Evolutionary conservation across 2,329 filamentous ascomycete species (phyloP).

Genomic region (Epichloe sp.): DNA sequence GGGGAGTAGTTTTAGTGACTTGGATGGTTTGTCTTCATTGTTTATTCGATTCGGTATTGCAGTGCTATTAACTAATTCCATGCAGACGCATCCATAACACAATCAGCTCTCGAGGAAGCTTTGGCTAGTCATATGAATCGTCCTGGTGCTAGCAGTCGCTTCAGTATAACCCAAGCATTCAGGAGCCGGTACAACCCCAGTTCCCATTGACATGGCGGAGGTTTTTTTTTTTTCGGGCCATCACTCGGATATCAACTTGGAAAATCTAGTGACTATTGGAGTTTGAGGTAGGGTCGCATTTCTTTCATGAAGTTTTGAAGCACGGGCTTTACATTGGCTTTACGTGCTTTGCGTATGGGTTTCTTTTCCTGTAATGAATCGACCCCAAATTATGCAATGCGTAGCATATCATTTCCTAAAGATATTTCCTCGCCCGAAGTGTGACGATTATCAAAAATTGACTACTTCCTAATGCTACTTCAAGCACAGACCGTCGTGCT

Average conservation of each 20-base stretch:
- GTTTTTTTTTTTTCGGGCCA: neutral
- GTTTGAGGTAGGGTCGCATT: neutral
- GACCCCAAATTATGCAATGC: neutral
- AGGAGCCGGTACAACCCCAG: constrained; percentile 44
- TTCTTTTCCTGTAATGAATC: neutral
- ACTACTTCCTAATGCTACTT: no score
- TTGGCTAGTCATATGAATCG: constrained; percentile 41
- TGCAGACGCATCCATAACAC: constrained; percentile 64
- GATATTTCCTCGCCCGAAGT: neutral
- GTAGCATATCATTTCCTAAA: neutral
- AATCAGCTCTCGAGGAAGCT: constrained; percentile 68
- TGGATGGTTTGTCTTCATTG: constrained; percentile 46
- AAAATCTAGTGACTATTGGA: neutral
- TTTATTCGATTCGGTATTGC: constrained; percentile 1
- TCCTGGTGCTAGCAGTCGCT: constrained; percentile 27
- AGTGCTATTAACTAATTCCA: neutral
- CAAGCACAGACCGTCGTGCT: neutral
- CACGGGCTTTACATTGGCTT: neutral
- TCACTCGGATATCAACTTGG: neutral
- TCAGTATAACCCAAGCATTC: constrained; percentile 57
- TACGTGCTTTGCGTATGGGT: neutral
- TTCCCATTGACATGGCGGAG: constrained; percentile 14
- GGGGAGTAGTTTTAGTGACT: constrained; percentile 76
- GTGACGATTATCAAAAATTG: neutral
- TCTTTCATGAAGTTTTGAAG: neutral